Base-by-base conservation (phyloP, 768 basidiomycete genomes). In the Pholiota molesta region DNA sequence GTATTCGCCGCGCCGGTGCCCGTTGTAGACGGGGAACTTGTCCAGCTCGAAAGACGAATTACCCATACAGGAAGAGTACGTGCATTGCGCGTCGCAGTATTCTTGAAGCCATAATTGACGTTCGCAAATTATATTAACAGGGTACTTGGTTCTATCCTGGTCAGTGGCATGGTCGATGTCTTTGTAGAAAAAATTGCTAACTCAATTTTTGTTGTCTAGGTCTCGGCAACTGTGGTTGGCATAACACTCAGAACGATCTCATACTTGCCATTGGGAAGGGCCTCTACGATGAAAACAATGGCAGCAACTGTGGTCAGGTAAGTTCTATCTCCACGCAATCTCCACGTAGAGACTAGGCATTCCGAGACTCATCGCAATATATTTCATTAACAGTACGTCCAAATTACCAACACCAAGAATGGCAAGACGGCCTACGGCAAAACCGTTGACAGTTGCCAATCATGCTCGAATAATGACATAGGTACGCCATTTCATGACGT, bases 111-210 rank as follows among this genome's bases (percentile, higher is more conserved):
- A 52, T 54, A 17, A 39, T 55, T 65, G 63, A 66, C 59, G 45
- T 45, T 59, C 55, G 47, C 53, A 61, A 66, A 45, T 44, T 31
- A 4, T 19, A 49, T 49, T 11, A 60, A 2, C 65, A 91, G 90
- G 89, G 84, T 42, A 92, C 90, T 35, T 92, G 83, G 83, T 92
- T 83, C 71, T 63, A 86, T 62, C 81, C 80, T 57, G 85, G 80
- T 77, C 19, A 69, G 74, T 68, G 11, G 42, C 45, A 45, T 60
- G 14, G n/a, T 47, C 39, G 19, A 21, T 49, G 37, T 44, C 28
- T 11, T 13, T 21, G 13, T 10, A 8, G 6, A 53, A 39, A 21
- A 3, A 7, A 9, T 5, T n/a, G 19, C 11, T 60, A 55, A 55
- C 4, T 11, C 40, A n/a, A 31, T 14, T 39, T 33, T 40, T 40